Conservation (phyloP, 2,329 filamentous ascomycete genomes). For the Huntiella abstrusa region DNA sequence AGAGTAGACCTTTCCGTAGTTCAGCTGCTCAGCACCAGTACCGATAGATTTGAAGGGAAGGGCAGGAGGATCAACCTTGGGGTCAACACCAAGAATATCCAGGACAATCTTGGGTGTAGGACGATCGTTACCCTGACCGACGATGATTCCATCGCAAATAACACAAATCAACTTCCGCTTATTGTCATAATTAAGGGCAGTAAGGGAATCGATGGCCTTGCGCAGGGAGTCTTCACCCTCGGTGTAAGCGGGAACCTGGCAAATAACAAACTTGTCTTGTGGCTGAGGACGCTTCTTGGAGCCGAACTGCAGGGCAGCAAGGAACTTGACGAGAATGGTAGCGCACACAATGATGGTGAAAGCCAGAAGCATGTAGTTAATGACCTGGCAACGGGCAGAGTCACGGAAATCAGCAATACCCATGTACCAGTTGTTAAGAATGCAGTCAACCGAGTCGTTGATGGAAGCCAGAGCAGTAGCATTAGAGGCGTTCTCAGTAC, state of each 20-base stretch:
- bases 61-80: constrained; percentile 86
- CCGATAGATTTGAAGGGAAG: constrained; percentile 90
- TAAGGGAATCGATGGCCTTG: constrained; percentile 85
- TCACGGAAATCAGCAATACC: constrained; percentile 75
- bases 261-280: constrained; percentile 98
- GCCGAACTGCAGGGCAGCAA: constrained; percentile 82
- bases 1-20: constrained; percentile 97
- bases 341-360: constrained; percentile 70
- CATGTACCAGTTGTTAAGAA: constrained; percentile 66
- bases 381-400: constrained; percentile 57
- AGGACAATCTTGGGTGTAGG: constrained; percentile 95
- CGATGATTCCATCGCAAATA: constrained; percentile 92
- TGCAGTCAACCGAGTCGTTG: constrained; percentile 54
- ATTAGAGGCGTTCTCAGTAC: constrained; percentile 26
- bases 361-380: constrained; percentile 75
- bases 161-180: constrained; percentile 94
- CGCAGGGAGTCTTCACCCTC: constrained; percentile 91
- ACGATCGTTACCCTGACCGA: constrained; percentile 86
- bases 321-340: constrained; percentile 73
- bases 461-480: constrained; percentile 36
- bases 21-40: constrained; percentile 74
- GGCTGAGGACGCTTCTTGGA: constrained; percentile 75
- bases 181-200: constrained; percentile 90
- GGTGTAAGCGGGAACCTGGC: constrained; percentile 92
- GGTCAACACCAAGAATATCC: constrained; percentile 91